Percentiles rank a stretch among this genome's conserved stretches.
phyloP scores from a whole-genome alignment of 2,329 filamentous ascomycete genomes.

The Clathrospora elynae region DNA sequence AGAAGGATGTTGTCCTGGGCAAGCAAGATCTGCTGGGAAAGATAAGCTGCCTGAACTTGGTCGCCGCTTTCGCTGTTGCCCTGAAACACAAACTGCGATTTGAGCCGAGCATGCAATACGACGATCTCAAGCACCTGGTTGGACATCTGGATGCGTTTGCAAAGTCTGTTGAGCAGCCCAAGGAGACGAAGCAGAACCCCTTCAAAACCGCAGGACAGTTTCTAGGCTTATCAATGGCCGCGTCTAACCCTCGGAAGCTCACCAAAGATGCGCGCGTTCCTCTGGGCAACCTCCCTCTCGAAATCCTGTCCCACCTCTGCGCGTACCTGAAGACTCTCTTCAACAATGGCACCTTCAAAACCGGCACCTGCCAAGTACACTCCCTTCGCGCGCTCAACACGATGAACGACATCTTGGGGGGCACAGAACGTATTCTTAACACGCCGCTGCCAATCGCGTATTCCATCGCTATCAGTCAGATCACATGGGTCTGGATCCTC shows the following conservation, averaged over 20 bases:
- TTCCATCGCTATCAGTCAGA: constrained; percentile 80
- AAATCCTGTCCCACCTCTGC: constrained; percentile 74
- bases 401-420: constrained; percentile 73
- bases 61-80: constrained; percentile 75
- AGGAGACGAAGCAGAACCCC: constrained; percentile 37
- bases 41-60: constrained; percentile 68
- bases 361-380: constrained; percentile 64
- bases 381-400: constrained; percentile 64
- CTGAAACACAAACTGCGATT: constrained; percentile 86
- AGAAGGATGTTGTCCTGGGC: constrained; percentile 53
- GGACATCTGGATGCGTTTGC: constrained; percentile 77
- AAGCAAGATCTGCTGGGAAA: constrained; percentile 73
- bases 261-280: constrained; percentile 73
- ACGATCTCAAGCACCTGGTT: constrained; percentile 72
- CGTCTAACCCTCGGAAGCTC: constrained; percentile 75
- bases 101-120: constrained; percentile 76
- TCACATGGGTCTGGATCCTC: constrained; percentile 82
- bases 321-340: constrained; percentile 68
- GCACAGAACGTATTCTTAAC: constrained; percentile 76
- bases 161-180: constrained; percentile 51
- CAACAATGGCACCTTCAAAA: constrained; percentile 59
- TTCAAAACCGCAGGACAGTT: constrained; percentile 71
- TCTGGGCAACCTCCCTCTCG: constrained; percentile 78
- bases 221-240: constrained; percentile 74
- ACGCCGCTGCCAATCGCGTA: constrained; percentile 85